These are phyloP conservation scores for Syncephalastrum contaminatum DNA, from an alignment of 371 early-diverging fungal genomes.

Conservation along the genomic window DNA sequence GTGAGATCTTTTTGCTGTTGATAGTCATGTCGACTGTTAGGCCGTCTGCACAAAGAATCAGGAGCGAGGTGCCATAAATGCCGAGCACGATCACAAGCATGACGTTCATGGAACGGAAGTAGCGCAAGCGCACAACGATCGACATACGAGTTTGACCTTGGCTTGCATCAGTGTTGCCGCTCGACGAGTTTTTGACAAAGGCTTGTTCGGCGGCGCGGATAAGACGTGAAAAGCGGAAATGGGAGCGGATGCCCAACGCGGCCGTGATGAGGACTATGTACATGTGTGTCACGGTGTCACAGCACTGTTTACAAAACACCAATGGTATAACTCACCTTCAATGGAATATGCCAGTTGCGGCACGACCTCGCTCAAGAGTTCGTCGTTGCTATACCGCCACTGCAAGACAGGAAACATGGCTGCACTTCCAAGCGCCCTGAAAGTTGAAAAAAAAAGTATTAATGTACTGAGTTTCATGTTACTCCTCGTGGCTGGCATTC, in stretches of 20 bases:
- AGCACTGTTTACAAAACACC: neutral
- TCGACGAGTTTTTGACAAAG: conserved; percentile 1
- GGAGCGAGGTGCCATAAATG: conserved; percentile 24
- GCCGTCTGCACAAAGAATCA: conserved; percentile 45
- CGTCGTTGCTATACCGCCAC: conserved; percentile 34
- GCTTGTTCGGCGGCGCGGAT: conserved; percentile 2
- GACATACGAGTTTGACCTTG: neutral
- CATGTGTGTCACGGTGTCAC: neutral
- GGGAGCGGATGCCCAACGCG: conserved; percentile 37
- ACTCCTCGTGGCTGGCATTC: neutral
- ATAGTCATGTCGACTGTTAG: conserved; percentile 22
- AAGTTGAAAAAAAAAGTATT: neutral
- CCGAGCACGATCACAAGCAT: conserved; percentile 31
- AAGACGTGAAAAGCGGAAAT: conserved; percentile 36
- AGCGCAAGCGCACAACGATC: conserved; percentile 26
- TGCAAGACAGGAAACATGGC: conserved; percentile 49
- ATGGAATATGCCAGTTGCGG: conserved; percentile 45
- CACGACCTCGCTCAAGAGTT: conserved; percentile 27
- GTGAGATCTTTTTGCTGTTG: conserved; percentile 31
- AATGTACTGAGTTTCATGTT: neutral
- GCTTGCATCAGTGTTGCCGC: conserved; percentile 1
- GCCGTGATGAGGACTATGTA: conserved; percentile 35
- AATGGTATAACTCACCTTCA: conserved; percentile 26
- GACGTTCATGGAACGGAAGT: conserved; percentile 52
- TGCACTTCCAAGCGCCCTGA: conserved; percentile 39